Conservation (phyloP, 2,329 filamentous ascomycete genomes). For the Monascus ruber region DNA sequence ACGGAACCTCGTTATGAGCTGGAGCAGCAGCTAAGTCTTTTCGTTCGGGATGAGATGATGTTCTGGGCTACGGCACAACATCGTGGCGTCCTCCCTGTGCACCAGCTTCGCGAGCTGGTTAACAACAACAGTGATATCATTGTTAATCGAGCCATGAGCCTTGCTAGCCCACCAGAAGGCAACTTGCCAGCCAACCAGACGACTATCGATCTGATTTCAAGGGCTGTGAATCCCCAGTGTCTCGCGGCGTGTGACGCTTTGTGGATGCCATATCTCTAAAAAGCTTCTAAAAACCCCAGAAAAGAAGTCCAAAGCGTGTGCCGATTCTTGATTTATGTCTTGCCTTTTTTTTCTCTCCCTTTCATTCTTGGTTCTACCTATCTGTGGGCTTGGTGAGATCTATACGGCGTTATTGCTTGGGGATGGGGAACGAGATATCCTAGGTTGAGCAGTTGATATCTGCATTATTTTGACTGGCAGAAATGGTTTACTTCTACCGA, state of each 20-base stretch:
- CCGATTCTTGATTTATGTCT: not conserved
- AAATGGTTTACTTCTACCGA: too few species aligned
- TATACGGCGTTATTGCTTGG: too few species aligned
- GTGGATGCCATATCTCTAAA: slow-evolving; percentile 90
- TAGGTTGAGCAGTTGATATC: too few species aligned
- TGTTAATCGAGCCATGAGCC: slow-evolving; percentile 75
- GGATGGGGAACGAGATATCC: too few species aligned
- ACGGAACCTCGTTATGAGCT: slow-evolving; percentile 73
- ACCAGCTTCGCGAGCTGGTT: slow-evolving; percentile 65
- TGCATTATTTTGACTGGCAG: too few species aligned
- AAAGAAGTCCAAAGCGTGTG: too few species aligned
- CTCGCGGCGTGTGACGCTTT: slow-evolving; percentile 79
- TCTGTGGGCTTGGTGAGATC: not conserved
- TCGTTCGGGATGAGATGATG: slow-evolving; percentile 95
- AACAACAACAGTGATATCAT: slow-evolving; percentile 81
- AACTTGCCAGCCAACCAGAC: slow-evolving; percentile 94
- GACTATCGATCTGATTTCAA: slow-evolving; percentile 86
- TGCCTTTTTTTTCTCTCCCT: not conserved
- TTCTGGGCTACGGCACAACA: slow-evolving; percentile 87
- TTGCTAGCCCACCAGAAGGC: slow-evolving; percentile 64
- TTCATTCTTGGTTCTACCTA: not conserved
- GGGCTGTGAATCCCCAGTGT: slow-evolving; percentile 83
- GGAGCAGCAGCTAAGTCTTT: slow-evolving; percentile 88
- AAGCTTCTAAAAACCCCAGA: too few species aligned
- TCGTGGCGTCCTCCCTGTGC: slow-evolving; percentile 51